These are phyloP conservation scores for Clavispora fructus DNA, from an alignment of 805 yeast species.

Conservation along the genomic window DNA sequence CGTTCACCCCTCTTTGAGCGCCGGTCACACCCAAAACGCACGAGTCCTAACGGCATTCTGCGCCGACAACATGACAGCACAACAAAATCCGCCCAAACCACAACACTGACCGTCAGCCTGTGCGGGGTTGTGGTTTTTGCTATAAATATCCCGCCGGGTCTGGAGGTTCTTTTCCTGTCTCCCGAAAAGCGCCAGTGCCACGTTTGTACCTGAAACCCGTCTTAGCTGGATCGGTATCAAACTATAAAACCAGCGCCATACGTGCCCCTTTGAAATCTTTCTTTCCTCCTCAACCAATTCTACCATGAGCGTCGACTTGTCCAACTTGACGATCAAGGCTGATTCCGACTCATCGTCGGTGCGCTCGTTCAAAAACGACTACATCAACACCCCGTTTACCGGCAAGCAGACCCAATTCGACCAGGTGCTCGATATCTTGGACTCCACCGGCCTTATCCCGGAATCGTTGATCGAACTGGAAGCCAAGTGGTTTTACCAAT, in stretches of 20 bases:
- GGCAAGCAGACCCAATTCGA: constrained; percentile 81
- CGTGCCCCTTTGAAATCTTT: background rate
- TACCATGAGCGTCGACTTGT: constrained; percentile 13
- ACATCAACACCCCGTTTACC: constrained; percentile 67
- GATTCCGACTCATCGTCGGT: constrained; percentile 29
- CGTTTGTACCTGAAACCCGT: background rate
- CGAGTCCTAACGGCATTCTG: background rate
- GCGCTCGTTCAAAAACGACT: constrained; percentile 46
- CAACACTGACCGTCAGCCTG: background rate
- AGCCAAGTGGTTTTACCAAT: constrained; percentile 82
- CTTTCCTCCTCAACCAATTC: background rate
- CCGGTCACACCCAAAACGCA: background rate
- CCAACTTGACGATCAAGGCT: constrained; percentile 10
- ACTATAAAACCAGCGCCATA: background rate
- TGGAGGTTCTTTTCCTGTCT: background rate
- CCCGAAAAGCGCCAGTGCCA: background rate
- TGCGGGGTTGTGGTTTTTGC: background rate
- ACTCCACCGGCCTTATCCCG: constrained; percentile 84
- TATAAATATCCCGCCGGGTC: background rate
- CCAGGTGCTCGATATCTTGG: constrained; percentile 74
- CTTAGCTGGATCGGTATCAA: background rate
- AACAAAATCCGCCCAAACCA: background rate
- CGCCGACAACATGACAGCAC: background rate
- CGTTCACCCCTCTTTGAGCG: background rate
- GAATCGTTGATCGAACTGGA: constrained; percentile 80